A percentile compares a stretch with the other conserved stretches of the same genome.
These are phyloP conservation scores for Cutaneotrichosporon mucoides DNA, from an alignment of 1,284 basidiomycete genomes.

Conservation along the genomic window DNA sequence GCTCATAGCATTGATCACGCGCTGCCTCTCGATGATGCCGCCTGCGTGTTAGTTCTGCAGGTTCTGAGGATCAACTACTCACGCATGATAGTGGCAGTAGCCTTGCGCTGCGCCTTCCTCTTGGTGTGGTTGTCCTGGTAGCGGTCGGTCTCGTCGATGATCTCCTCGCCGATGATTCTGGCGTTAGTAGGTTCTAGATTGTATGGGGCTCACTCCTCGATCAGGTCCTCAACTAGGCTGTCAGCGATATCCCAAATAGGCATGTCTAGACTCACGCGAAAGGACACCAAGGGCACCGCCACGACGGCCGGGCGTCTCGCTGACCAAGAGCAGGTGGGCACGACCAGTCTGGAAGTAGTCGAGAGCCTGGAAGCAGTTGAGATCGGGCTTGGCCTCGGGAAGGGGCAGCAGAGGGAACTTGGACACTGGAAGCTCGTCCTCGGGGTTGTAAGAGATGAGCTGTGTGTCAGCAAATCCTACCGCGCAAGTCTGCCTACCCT, in stretches of 20 bases:
- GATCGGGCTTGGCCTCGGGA: conserved; percentile 81
- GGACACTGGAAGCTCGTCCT: conserved; percentile 69
- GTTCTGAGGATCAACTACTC: conserved; percentile 10
- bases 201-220: conserved; percentile 40
- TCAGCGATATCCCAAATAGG: not conserved
- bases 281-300: conserved; percentile 79
- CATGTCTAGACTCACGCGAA: conserved; percentile 45
- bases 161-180: conserved; percentile 52
- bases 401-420: conserved; percentile 72
- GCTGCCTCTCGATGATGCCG: conserved; percentile 50
- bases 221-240: conserved; percentile 47
- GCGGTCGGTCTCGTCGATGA: conserved; percentile 78
- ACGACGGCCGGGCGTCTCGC: conserved; percentile 69
- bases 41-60: conserved; percentile 23
- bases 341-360: conserved; percentile 84
- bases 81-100: conserved; percentile 73
- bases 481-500: conserved; percentile 53
- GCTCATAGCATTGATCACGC: conserved; percentile 40
- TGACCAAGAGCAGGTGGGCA: conserved; percentile 85
- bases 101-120: conserved; percentile 62
- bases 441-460: conserved; percentile 87
- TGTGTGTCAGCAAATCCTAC: conserved; percentile 38
- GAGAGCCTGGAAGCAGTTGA: conserved; percentile 65
- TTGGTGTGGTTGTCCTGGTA: conserved; percentile 81
- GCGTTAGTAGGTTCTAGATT: conserved; percentile 1